phyloP scores from a whole-genome alignment of 2,329 filamentous ascomycete species.

The Coccinonectria pachysandricola region DNA sequence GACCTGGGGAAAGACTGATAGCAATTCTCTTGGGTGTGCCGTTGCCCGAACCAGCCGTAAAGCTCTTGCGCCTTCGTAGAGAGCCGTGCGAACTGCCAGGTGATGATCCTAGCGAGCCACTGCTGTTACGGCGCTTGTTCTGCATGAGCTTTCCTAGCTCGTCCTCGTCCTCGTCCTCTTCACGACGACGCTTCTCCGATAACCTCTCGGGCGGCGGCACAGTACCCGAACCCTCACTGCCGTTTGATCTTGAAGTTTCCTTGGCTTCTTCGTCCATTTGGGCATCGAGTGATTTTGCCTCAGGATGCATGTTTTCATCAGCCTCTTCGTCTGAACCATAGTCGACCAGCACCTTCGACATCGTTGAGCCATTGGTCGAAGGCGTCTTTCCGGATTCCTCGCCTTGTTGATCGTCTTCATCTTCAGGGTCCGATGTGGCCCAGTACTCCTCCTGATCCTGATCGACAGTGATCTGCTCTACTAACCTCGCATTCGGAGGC shows the following conservation, averaged over 20 bases:
- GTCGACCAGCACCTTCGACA: constrained; percentile 70
- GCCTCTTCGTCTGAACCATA: constrained; percentile 88
- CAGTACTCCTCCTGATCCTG: constrained; percentile 88
- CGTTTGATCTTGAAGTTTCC: constrained; percentile 23
- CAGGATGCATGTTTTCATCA: constrained; percentile 45
- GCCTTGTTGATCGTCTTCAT: constrained; percentile 47
- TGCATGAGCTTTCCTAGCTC: constrained; percentile 74
- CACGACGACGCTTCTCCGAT: constrained; percentile 80
- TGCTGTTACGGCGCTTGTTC: constrained; percentile 51
- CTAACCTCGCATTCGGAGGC: constrained; percentile 42
- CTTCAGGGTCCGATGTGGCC: constrained; percentile 78
- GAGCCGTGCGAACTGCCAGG: constrained; percentile 23
- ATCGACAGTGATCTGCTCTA: constrained; percentile 67
- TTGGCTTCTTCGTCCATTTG: constrained; percentile 24
- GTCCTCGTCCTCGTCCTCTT: constrained; percentile 85
- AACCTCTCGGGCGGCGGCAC: constrained; percentile 63
- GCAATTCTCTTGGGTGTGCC: constrained; percentile 43
- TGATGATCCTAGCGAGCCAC: constrained; percentile 34
- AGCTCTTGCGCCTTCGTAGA: constrained; percentile 28
- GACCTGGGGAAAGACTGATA: constrained; percentile 42
- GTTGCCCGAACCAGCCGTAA: constrained; percentile 30
- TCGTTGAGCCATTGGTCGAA: constrained; percentile 49
- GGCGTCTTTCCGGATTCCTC: constrained; percentile 24
- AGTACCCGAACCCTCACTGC: constrained; percentile 10
- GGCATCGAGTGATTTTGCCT: constrained; percentile 22